Evolutionary conservation across 768 basidiomycete species (phyloP), one percentile per base, ranked within the genome.

Genomic region (Pleurotus cornucopiae): DNA sequence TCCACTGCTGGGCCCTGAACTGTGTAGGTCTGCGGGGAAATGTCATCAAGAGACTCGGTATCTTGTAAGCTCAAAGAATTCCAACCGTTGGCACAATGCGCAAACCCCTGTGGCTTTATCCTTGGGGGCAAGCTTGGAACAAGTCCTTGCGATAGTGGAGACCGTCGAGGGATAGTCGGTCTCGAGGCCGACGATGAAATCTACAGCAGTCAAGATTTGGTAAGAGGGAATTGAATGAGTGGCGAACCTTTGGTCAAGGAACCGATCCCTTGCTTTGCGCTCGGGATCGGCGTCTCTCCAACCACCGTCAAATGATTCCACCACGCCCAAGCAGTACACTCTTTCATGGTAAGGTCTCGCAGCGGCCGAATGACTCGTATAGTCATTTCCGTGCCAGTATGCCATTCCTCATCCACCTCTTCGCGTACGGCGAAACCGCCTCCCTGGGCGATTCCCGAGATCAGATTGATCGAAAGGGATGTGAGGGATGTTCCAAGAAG

Each of bases 161-260:
- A 93, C 91, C 0, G 91, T 94, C 0, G 91, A 90, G 3, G 91
- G 91, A 66, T 88, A 94, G 66, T 92, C 85, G 49, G 78, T 82
- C 69, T 94, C 91, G 25, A 94, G 66, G 2, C 89, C 86, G 16
- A 87, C 69, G 56, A 94, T 89, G 62, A 93, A 94, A 66, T 86
- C 91, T 91, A 55, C 39, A 13, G 25, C 54, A 14, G 25, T 18
- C 18, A 49, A 46, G 9, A 34, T 13, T 25, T 26, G 16, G 37
- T 4, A 21, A n/a, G 38, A 49, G 2, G 21, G 20, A 38, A 26
- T 20, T 20, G 20, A 20, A 20, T 20, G 20, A 20, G 20, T 20
- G 20, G 20, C 20, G 7, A 62, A 88, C 90, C 83, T 78, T 85
- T 82, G 3, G 91, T 93, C 30, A 91, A 64, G 2, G 79, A 71